Evolutionary conservation across 2,329 filamentous ascomycete genomes (phyloP).

Genomic region (Seiridium unicorne): DNA sequence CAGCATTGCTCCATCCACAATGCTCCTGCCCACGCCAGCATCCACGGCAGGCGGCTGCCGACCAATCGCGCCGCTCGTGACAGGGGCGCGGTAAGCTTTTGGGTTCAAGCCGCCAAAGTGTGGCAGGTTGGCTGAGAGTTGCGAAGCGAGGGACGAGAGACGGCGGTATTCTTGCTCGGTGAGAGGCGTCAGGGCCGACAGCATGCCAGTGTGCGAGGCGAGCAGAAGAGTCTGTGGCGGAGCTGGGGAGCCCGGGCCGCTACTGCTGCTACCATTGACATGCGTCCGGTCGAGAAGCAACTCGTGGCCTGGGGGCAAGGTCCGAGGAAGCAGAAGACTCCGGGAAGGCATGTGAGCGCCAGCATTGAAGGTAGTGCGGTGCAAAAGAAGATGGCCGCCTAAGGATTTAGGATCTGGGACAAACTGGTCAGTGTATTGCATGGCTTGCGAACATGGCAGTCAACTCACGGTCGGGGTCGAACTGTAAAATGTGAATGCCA

Average conservation of each 20-base stretch:
- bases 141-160: conserved; percentile 76
- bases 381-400: conserved; percentile 82
- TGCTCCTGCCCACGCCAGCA: conserved; percentile 58
- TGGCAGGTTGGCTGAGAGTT: conserved; percentile 73
- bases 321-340: conserved; percentile 73
- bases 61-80: conserved; percentile 41
- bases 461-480: conserved; percentile 84
- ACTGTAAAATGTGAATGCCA: conserved; percentile 86
- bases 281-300: conserved; percentile 22
- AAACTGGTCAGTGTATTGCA: no score
- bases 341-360: conserved; percentile 74
- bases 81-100: conserved; percentile 67
- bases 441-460: background rate
- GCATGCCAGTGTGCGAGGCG: conserved; percentile 71
- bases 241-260: conserved; percentile 22
- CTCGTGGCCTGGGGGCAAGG: conserved; percentile 41
- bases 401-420: conserved; percentile 83
- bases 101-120: conserved; percentile 81
- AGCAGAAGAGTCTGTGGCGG: conserved; percentile 57
- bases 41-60: conserved; percentile 51
- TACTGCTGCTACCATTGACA: conserved; percentile 21
- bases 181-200: conserved; percentile 76
- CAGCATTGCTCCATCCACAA: conserved; percentile 78
- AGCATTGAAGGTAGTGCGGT: conserved; percentile 83
- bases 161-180: conserved; percentile 80